phyloP scores from a whole-genome alignment of 2,329 filamentous ascomycete species.

The Endocalyx cinctus region DNA sequence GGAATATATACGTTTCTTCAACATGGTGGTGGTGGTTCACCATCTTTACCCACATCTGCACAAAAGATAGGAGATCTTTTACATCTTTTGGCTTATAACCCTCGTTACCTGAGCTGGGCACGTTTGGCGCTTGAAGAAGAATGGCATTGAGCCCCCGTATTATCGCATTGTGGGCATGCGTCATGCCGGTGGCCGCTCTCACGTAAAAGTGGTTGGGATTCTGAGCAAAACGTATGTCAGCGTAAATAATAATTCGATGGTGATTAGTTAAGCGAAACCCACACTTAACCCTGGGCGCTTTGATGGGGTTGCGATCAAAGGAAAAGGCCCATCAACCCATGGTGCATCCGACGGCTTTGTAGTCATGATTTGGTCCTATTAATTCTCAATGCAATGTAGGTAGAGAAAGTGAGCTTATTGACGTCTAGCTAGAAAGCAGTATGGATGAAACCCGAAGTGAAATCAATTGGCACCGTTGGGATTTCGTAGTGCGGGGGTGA shows the following conservation, averaged over 20 bases:
- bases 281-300: constrained; percentile 27
- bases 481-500: no score
- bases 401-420: no score
- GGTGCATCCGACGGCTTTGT: constrained; percentile 9
- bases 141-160: constrained; percentile 28
- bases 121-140: constrained; percentile 25
- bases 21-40: constrained; percentile 31
- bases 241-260: not conserved
- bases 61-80: constrained; percentile 24
- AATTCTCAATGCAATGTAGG: no score
- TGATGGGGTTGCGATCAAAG: constrained; percentile 19
- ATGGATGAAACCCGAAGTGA: no score
- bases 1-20: constrained; percentile 31
- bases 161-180: constrained; percentile 17
- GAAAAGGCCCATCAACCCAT: constrained; percentile 12
- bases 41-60: constrained; percentile 27
- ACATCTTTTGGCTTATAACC: constrained; percentile 13
- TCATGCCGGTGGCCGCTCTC: constrained; percentile 17
- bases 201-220: constrained; percentile 17
- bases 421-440: no score
- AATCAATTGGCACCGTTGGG: no score
- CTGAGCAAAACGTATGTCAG: not conserved
- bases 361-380: no score
- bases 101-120: constrained; percentile 10
- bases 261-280: constrained; percentile 19